Evolutionary conservation across 78 protist species (phyloP), one percentile per base, ranked within the genome.

Genomic region (Capsaspora owczarzaki): DNA sequence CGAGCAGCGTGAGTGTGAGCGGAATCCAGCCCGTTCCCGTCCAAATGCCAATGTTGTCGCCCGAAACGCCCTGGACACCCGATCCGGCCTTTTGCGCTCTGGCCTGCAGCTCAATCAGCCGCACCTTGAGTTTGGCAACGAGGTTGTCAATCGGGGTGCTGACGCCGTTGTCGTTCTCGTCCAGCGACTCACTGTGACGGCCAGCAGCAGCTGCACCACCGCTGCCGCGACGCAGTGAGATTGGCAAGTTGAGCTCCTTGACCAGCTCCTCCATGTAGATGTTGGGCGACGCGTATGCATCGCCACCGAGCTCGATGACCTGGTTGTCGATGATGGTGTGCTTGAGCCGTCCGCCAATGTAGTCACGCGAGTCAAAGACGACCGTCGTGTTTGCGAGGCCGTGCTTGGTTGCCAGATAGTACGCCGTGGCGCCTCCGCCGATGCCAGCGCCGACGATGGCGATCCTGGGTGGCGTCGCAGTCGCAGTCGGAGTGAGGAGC

Each of bases 361-460:
- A 60, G 66, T 60, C 66, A 25, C 66, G 66, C 66, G 66, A 60
- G 6, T 60, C 66, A 27, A 27, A 60, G n/a, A 60, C 66, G 66
- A 12, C 35, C 12, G 66, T 23, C 6, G 22, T 46, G 25, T 46
- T 46, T 12, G 51, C 51, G 12, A 14, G 25, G 25, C 25, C 51
- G 22, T 12, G 31, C 8, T 3, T 20, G 33, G 8, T 60, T 5
- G 66, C 12, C 51, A 16, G 6, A 16, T 60, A 60, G 22, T 60
- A 60, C 66, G 66, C 22, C 6, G n/a, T 25, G n/a, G 31, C 19
- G n/a, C 66, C 66, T 12, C 66, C 66, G 66, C 66, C 66, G 22
- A 60, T 60, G 19, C 66, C 66, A 60, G 66, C 66, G 66, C 66
- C 66, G 66, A 60, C 22, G 35, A 60, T 27, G 66, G 66, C 66